Conservation (phyloP, 805 yeast genomes). For the Yarrowia sp. region DNA sequence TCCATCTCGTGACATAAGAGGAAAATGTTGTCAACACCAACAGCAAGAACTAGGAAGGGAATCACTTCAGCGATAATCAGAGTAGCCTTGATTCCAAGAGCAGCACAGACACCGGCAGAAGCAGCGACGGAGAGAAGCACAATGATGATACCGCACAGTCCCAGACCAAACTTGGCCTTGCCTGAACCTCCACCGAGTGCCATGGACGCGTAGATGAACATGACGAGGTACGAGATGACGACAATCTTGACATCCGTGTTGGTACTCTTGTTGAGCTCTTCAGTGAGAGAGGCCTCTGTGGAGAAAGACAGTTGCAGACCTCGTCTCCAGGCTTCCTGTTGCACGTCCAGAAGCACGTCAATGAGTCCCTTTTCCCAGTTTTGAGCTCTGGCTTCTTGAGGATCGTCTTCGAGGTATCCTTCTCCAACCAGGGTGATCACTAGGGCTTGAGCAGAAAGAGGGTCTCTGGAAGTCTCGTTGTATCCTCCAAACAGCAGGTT, state of each 20-base stretch:
- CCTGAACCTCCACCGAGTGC: slow-evolving; percentile 68
- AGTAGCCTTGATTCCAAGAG: slow-evolving; percentile 82
- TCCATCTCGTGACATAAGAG: slow-evolving; percentile 81
- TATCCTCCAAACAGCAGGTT: slow-evolving; percentile 73
- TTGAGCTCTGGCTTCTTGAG: slow-evolving; percentile 54
- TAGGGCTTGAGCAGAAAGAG: slow-evolving; percentile 71
- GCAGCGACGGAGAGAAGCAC: slow-evolving; percentile 82
- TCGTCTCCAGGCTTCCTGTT: slow-evolving; percentile 55
- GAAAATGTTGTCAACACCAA: slow-evolving; percentile 96
- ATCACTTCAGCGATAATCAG: slow-evolving; percentile 95
- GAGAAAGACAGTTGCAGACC: slow-evolving; percentile 74
- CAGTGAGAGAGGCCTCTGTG: slow-evolving; percentile 83
- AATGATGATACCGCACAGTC: slow-evolving; percentile 81
- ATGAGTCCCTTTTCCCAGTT: slow-evolving; percentile 80
- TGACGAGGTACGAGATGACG: slow-evolving; percentile 74
- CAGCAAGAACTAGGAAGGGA: slow-evolving; percentile 89
- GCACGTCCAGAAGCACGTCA: slow-evolving; percentile 56
- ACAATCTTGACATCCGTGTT: slow-evolving; percentile 79
- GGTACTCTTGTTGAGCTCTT: slow-evolving; percentile 82
- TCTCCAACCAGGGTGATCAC: slow-evolving; percentile 75
- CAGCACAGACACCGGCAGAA: slow-evolving; percentile 81
- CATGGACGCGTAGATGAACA: slow-evolving; percentile 88
- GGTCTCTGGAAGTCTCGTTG: slow-evolving; percentile 48
- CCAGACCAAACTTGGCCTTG: slow-evolving; percentile 73
- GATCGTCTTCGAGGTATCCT: slow-evolving; percentile 57